A percentile compares a stretch with the other conserved stretches of the same genome.
phyloP scores from a whole-genome alignment of 2,329 filamentous ascomycete species.

The Aschersonia sp. region DNA sequence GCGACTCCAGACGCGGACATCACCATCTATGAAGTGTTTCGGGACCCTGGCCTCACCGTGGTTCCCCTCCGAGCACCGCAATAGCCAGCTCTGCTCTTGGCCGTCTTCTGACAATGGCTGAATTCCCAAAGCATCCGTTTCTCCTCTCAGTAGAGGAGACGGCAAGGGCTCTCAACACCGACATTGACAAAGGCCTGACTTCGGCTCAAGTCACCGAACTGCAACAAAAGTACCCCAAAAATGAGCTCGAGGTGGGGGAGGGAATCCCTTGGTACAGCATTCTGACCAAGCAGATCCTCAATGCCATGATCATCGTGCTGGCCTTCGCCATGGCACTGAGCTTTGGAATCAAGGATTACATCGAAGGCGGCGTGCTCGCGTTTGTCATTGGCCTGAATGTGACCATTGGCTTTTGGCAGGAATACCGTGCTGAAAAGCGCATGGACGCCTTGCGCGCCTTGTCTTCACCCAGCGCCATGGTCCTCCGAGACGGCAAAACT shows the following conservation, averaged over 20 bases:
- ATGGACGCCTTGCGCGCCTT: slow-evolving; percentile 50
- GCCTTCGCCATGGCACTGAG: slow-evolving; percentile 62
- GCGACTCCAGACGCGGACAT: slow-evolving; percentile 1
- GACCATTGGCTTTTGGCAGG: slow-evolving; percentile 51
- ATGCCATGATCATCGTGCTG: slow-evolving; percentile 66
- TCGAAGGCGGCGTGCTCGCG: slow-evolving; percentile 52
- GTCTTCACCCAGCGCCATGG: slow-evolving; percentile 47
- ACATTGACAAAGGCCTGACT: slow-evolving; percentile 53
- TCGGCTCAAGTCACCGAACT: slow-evolving; percentile 43
- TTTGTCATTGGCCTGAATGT: slow-evolving; percentile 58
- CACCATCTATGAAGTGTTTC: slow-evolving; percentile 9
- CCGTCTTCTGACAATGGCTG: slow-evolving; percentile 15
- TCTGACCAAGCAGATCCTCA: slow-evolving; percentile 56
- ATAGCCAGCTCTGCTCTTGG: slow-evolving; percentile 1
- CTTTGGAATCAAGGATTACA: slow-evolving; percentile 52
- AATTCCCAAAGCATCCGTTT: slow-evolving; percentile 42
- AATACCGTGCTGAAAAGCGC: slow-evolving; percentile 50
- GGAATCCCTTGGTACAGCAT: slow-evolving; percentile 59
- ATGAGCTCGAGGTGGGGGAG: slow-evolving; percentile 56
- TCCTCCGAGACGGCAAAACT: slow-evolving; percentile 44
- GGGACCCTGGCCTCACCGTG: slow-evolving; percentile 4
- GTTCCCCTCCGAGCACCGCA: slow-evolving; percentile 6
- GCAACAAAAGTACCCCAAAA: slow-evolving; percentile 45
- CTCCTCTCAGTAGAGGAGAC: slow-evolving; percentile 48
- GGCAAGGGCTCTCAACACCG: slow-evolving; percentile 43